Percentiles rank a stretch among this genome's conserved stretches.
These are phyloP conservation scores for Rosa hybrid DNA, from an alignment of 331 rosid genomes.

Conservation along the genomic window DNA sequence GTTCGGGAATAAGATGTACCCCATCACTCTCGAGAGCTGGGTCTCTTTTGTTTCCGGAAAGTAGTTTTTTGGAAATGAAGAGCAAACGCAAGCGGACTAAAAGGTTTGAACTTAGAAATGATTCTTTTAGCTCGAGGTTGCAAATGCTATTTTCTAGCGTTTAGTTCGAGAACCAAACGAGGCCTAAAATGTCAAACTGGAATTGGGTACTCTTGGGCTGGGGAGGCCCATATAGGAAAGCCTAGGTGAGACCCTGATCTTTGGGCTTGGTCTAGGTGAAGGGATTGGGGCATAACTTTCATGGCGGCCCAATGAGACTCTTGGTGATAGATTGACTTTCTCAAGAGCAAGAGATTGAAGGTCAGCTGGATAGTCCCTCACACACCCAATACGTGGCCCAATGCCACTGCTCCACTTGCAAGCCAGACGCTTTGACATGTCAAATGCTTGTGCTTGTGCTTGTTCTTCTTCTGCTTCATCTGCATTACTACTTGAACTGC, in stretches of 20 bases:
- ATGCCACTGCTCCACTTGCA: conserved; percentile 63
- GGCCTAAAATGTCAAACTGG: not conserved
- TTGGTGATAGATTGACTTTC: conserved; percentile 63
- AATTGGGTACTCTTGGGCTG: conserved; percentile 38
- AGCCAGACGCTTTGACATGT: conserved; percentile 42
- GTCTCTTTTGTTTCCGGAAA: not conserved
- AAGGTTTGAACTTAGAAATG: not conserved
- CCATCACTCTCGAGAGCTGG: not conserved
- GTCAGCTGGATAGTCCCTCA: conserved; percentile 54
- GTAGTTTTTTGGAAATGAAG: not conserved
- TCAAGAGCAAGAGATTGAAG: conserved; percentile 61
- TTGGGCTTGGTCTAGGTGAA: conserved; percentile 69
- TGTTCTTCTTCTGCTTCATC: conserved; percentile 15
- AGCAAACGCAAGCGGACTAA: not conserved
- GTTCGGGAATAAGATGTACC: not conserved
- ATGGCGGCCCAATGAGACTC: conserved; percentile 19
- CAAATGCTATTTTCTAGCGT: no score
- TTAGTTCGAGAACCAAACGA: not conserved
- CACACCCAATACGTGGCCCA: conserved; percentile 71
- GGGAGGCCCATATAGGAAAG: conserved; percentile 67
- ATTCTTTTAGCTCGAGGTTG: not conserved
- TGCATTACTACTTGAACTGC: conserved; percentile 13
- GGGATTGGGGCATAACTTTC: conserved; percentile 51
- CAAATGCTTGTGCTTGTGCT: conserved; percentile 28
- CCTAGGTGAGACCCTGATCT: conserved; percentile 62